These are phyloP conservation scores for Mycena crocata DNA, from an alignment of 768 basidiomycete species.

Conservation along the genomic window DNA sequence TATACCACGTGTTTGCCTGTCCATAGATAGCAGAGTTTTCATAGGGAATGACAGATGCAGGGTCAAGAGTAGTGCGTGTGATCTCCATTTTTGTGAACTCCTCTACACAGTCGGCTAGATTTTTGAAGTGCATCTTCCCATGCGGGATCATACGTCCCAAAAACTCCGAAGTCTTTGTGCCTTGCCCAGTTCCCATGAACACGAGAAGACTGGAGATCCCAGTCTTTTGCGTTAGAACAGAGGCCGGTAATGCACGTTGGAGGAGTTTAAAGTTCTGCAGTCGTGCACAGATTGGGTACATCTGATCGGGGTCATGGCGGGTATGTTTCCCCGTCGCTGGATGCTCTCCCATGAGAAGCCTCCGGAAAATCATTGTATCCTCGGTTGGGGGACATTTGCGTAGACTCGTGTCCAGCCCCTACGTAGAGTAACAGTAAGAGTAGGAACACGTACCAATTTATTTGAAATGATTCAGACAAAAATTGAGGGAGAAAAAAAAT, in stretches of 20 bases:
- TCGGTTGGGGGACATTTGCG: too few relatives aligned
- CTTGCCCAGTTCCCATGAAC: neutral
- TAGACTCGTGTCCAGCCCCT: too few relatives aligned
- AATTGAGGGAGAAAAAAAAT: too few relatives aligned
- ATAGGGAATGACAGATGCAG: neutral
- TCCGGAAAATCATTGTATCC: neutral
- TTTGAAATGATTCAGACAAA: too few relatives aligned
- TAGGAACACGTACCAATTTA: too few relatives aligned
- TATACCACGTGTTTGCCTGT: neutral
- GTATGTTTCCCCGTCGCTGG: neutral
- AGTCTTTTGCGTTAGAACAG: neutral
- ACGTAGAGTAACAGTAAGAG: too few relatives aligned
- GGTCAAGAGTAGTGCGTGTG: neutral
- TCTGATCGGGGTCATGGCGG: neutral
- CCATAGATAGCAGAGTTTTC: constrained; percentile 18
- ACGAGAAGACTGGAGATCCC: neutral
- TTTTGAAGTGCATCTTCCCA: neutral
- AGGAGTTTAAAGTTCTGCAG: neutral
- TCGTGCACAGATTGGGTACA: neutral
- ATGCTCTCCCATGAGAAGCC: neutral
- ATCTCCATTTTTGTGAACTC: too few relatives aligned
- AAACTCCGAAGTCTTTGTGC: neutral
- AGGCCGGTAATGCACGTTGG: neutral
- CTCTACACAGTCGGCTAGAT: too few relatives aligned
- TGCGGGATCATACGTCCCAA: neutral